Conservation (phyloP, 1,284 basidiomycete genomes). For the Uromyces viciae-fabae region DNA sequence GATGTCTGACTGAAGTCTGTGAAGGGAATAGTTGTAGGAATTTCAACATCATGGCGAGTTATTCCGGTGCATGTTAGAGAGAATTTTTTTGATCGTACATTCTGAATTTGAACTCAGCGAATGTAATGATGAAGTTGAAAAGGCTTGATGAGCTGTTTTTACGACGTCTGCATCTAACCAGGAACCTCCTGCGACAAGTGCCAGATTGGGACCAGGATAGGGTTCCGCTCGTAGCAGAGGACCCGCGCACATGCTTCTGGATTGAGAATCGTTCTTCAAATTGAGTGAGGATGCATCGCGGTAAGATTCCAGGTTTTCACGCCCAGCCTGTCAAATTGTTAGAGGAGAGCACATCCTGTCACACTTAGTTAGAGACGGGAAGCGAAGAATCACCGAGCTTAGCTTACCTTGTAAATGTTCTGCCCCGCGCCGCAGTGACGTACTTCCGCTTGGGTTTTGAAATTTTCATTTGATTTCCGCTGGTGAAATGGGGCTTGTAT, state of each 20-base stretch:
- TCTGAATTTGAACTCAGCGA: conserved; percentile 6
- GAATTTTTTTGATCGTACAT: neutral
- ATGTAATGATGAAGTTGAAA: neutral
- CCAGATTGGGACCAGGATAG: neutral
- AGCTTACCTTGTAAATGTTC: neutral
- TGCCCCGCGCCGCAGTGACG: neutral
- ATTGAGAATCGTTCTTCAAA: neutral
- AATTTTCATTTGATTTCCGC: neutral
- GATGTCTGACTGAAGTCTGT: neutral
- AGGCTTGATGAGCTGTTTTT: neutral
- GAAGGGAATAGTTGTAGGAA: neutral
- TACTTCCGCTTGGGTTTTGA: neutral
- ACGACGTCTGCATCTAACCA: neutral
- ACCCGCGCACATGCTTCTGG: neutral
- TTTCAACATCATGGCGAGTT: neutral
- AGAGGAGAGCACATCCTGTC: neutral
- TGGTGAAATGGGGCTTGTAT: neutral
- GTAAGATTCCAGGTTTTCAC: neutral
- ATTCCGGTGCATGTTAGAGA: neutral
- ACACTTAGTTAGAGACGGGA: neutral
- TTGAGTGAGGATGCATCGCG: too few relatives aligned
- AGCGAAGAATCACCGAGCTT: neutral
- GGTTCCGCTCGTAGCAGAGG: neutral
- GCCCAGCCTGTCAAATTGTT: neutral
- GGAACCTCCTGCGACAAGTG: neutral